Evolutionary conservation across 768 basidiomycete species (phyloP).

Genomic region (Tylopilus subfusipes): DNA sequence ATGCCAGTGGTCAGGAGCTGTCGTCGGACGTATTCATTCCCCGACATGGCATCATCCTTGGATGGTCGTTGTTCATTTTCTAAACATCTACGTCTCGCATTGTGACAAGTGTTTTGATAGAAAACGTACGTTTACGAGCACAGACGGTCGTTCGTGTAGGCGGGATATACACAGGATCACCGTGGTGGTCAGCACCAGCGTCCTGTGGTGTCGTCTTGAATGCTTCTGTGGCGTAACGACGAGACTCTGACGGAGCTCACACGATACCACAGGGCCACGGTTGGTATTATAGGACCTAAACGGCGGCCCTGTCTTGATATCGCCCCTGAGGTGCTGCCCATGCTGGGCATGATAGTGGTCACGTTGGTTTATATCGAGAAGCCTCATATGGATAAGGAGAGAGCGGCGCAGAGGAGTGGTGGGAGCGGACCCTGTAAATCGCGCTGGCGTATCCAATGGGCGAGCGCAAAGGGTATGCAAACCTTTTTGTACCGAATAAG

Average conservation of each 20-base stretch:
- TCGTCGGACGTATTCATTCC: not conserved
- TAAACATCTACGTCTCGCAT: not conserved
- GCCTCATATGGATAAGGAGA: not conserved
- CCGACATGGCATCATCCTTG: not conserved
- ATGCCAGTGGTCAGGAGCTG: not conserved
- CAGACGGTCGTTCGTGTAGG: slow-evolving; percentile 24
- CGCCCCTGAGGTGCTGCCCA: not conserved
- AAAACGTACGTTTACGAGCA: slow-evolving; percentile 21
- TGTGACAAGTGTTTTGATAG: not conserved
- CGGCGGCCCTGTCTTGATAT: not conserved
- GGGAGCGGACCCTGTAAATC: not conserved
- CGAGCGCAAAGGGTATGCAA: slow-evolving; percentile 1
- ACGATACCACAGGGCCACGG: not conserved
- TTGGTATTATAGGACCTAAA: not conserved
- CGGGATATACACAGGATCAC: slow-evolving; percentile 14
- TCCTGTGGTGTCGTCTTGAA: not conserved
- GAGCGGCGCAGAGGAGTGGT: not conserved
- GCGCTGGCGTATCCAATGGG: not conserved
- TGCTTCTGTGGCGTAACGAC: not conserved
- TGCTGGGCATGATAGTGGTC: not conserved
- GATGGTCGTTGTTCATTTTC: not conserved
- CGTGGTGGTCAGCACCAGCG: not conserved
- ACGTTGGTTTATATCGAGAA: slow-evolving; percentile 1
- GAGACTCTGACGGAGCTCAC: not conserved
- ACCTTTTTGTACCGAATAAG: not conserved